Percentiles rank a stretch among this genome's conserved stretches.
Conservation (phyloP, 2,329 filamentous ascomycete species). For the Orbilia oligospora region DNA sequence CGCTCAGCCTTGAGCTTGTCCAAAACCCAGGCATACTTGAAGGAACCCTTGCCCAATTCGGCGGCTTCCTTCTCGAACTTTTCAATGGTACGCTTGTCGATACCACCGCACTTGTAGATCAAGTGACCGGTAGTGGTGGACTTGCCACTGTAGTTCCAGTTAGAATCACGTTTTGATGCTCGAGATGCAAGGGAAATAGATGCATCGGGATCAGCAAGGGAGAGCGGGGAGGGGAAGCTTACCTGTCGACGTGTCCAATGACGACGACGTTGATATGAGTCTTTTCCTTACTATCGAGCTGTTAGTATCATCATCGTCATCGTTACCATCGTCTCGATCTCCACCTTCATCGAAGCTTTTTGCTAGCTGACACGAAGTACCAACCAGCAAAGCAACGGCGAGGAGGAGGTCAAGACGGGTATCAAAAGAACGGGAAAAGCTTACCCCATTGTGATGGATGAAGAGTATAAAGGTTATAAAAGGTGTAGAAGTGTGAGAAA, state of each 20-base stretch:
- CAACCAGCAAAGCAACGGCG: neutral
- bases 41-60: constrained; percentile 99
- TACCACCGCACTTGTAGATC: constrained; percentile 99
- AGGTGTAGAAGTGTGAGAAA: constrained; percentile 23
- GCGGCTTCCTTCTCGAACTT: constrained; percentile 99
- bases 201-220: neutral
- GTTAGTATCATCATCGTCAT: constrained; percentile 20
- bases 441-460: constrained; percentile 68
- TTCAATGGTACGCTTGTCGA: constrained; percentile 99
- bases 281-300: constrained; percentile 85
- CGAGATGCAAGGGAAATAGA: constrained; percentile 1
- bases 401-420: constrained; percentile 21
- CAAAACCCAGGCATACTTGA: constrained; percentile 99
- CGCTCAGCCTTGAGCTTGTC: constrained; percentile 99
- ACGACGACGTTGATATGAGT: constrained; percentile 91
- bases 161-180: constrained; percentile 64
- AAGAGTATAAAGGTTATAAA: constrained; percentile 53
- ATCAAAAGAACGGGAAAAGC: constrained; percentile 60
- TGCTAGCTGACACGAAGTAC: neutral
- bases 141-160: constrained; percentile 83
- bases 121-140: constrained; percentile 95
- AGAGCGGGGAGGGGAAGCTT: constrained; percentile 21
- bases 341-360: constrained; percentile 9
- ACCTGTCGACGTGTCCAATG: constrained; percentile 73
- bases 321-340: neutral